Conservation (phyloP, 2,329 filamentous ascomycete species). For the Botrytis deweyae region DNA sequence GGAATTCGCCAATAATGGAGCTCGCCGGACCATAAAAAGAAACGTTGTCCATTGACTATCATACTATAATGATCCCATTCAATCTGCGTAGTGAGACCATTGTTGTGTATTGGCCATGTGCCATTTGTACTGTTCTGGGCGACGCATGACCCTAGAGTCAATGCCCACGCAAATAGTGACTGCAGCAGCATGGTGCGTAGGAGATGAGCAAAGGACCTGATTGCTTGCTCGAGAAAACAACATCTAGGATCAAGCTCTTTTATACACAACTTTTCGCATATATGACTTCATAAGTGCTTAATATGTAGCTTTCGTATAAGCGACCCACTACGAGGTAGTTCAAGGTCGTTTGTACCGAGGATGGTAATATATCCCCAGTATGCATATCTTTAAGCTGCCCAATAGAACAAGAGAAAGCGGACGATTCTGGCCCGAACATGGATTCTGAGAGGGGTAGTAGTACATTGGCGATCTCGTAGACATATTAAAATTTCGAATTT, state of each 20-base stretch:
- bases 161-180: background rate
- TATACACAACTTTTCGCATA: background rate
- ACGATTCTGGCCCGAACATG: conserved; percentile 15
- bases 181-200: conserved; percentile 12
- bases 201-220: background rate
- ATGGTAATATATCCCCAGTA: background rate
- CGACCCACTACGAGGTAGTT: conserved; percentile 4
- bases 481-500: background rate
- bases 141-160: conserved; percentile 16
- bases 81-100: conserved; percentile 19
- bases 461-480: background rate
- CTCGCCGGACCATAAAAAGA: conserved; percentile 24
- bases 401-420: conserved; percentile 12
- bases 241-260: background rate
- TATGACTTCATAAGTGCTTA: conserved; percentile 4
- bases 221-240: background rate
- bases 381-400: background rate
- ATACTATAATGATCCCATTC: conserved; percentile 22
- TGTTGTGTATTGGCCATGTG: conserved; percentile 19
- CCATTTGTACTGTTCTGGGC: conserved; percentile 11
- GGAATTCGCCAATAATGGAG: conserved; percentile 57
- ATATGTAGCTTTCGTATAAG: background rate
- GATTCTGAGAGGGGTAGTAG: conserved; percentile 8
- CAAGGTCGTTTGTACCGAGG: background rate
- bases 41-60: conserved; percentile 16